These are phyloP conservation scores for Hypoxylon lenormandii DNA, from an alignment of 495 filamentous ascomycete species.

Conservation along the genomic window DNA sequence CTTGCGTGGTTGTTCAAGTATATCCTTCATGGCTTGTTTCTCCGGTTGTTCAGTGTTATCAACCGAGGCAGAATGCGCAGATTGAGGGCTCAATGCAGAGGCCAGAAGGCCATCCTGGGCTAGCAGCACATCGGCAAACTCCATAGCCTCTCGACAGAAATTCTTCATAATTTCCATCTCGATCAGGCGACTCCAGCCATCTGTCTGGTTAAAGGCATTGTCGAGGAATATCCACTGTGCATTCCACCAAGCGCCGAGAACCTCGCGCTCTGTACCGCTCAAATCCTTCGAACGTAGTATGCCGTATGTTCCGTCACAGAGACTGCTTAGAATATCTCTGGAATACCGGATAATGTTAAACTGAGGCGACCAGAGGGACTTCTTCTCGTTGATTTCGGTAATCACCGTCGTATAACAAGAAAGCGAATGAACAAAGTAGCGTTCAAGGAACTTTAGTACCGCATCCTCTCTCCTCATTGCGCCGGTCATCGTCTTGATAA, in stretches of 20 bases:
- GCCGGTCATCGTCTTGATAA: conserved; percentile 81
- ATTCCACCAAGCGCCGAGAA: conserved; percentile 81
- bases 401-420: conserved; percentile 55
- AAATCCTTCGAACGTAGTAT: conserved; percentile 75
- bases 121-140: conserved; percentile 87
- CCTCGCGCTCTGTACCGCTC: conserved; percentile 69
- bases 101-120: conserved; percentile 83
- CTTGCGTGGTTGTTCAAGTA: conserved; percentile 71
- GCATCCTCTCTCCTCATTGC: conserved; percentile 78
- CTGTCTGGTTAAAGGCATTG: conserved; percentile 84
- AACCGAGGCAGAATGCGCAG: conserved; percentile 57
- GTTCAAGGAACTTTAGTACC: conserved; percentile 74
- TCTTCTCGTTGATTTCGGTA: conserved; percentile 67
- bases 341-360: conserved; percentile 50
- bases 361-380: conserved; percentile 56
- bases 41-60: conserved; percentile 58
- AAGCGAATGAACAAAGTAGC: conserved; percentile 64
- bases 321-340: conserved; percentile 78
- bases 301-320: conserved; percentile 84
- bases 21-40: conserved; percentile 60
- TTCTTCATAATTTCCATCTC: conserved; percentile 84
- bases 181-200: conserved; percentile 76
- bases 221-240: conserved; percentile 80
- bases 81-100: conserved; percentile 67
- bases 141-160: conserved; percentile 92